Conservation (phyloP, 2,329 filamentous ascomycete species). For the Myotisia sp. region DNA sequence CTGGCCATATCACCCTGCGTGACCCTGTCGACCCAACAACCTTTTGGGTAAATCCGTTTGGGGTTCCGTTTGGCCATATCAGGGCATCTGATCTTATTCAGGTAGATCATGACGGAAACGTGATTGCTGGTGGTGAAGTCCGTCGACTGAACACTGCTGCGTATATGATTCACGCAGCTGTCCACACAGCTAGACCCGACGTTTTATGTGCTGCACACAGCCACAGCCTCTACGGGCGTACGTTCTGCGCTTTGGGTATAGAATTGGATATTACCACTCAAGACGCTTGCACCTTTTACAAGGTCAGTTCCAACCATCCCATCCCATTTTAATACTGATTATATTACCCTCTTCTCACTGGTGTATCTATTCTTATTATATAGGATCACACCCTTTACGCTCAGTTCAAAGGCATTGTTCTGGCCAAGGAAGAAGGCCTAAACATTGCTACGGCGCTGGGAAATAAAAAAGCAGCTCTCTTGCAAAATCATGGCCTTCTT, state of each 20-base stretch:
- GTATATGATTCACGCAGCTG: slow-evolving; percentile 40
- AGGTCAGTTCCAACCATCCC: slow-evolving; percentile 17
- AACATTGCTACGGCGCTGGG: slow-evolving; percentile 38
- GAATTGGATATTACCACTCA: slow-evolving; percentile 34
- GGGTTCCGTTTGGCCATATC: slow-evolving; percentile 47
- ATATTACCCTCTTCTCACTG: neutral
- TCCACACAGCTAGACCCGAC: slow-evolving; percentile 43
- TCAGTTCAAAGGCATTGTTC: slow-evolving; percentile 40
- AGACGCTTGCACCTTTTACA: slow-evolving; percentile 33
- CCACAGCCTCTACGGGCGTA: slow-evolving; percentile 39
- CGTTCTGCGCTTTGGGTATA: slow-evolving; percentile 30
- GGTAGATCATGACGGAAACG: slow-evolving; percentile 46
- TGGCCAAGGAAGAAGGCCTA: slow-evolving; percentile 39
- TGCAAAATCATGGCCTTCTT: slow-evolving; percentile 41
- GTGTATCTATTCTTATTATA: neutral
- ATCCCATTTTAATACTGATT: neutral
- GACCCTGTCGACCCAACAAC: slow-evolving; percentile 45
- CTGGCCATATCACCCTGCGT: slow-evolving; percentile 49
- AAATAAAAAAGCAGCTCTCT: slow-evolving; percentile 36
- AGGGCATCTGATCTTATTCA: slow-evolving; percentile 54
- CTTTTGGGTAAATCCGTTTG: slow-evolving; percentile 55
- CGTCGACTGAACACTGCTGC: slow-evolving; percentile 35
- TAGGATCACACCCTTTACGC: slow-evolving; percentile 39
- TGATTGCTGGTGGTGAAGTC: slow-evolving; percentile 47
- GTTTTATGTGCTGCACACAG: slow-evolving; percentile 42